Evolutionary conservation across 2,329 filamentous ascomycete species (phyloP), one percentile per base, ranked within the genome.

Genomic region (Epichloe festucae): DNA sequence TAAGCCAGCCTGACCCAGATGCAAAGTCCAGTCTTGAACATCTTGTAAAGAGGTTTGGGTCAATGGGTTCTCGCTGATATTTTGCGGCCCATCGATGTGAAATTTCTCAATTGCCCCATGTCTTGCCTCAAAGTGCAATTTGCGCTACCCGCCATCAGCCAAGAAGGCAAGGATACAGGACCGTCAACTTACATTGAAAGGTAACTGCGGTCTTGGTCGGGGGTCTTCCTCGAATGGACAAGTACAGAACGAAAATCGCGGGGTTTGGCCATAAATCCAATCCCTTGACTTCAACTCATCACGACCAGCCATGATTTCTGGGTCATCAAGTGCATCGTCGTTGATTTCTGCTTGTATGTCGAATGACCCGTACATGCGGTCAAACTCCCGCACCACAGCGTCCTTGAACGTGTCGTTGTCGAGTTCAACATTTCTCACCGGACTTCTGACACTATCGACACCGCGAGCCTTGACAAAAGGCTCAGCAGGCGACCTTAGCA

Each of bases 381-480:
- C 68, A 65, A 95, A 96, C 63, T 87, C 77, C 6, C 68, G 67
- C 27, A 81, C 70, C 2, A 88, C 81, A 11, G 77, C 79, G 1
- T 67, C 66, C 50, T 77, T 70, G 53, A 81, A 81, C 14, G 63
- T 67, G 0, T 53, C 61, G 15, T 59, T 64, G 8, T 63, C 70
- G 1, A 88, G 65, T 3, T 80, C 78, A 1, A 95, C 81, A 67
- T 97, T 98, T 7, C 79, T 76, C 11, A 97, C 84, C 0, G 82
- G 81, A 46, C 89, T 95, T 55, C 87, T 83, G 43, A 97, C 89
- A 64, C 91, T 97, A 60, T 93, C 89, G 1, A 96, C 90, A 0
- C 93, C 93, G 54, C 85, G 83, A 0, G 88, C 87, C 55, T 81
- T 81, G 61, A 97, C 84, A 62, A 80, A 90, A 0, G 76, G 74